phyloP scores from a whole-genome alignment of 148 eudicot species.

The Polygonum maritimum region DNA sequence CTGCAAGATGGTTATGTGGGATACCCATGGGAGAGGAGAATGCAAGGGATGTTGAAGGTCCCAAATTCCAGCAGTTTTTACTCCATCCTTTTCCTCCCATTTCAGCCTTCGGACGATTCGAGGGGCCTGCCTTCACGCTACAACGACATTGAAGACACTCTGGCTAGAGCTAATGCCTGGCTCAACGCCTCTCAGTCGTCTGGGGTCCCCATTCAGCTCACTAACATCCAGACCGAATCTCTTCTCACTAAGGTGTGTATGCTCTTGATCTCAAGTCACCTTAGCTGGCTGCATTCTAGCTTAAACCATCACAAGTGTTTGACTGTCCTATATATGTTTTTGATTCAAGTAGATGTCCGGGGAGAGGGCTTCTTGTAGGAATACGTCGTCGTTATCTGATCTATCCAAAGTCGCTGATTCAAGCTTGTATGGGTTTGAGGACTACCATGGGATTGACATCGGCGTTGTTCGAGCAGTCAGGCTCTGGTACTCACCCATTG shows the following conservation, averaged over 20 bases:
- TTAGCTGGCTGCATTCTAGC: neutral
- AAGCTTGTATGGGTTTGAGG: slow-evolving; percentile 85
- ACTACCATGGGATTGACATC: slow-evolving; percentile 86
- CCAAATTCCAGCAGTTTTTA: slow-evolving; percentile 66
- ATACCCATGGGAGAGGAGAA: slow-evolving; percentile 78
- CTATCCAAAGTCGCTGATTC: slow-evolving; percentile 62
- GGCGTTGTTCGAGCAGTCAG: slow-evolving; percentile 85
- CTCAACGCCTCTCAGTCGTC: slow-evolving; percentile 55
- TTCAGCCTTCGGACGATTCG: slow-evolving; percentile 32
- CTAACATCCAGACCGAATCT: slow-evolving; percentile 77
- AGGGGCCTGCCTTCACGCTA: slow-evolving; percentile 28
- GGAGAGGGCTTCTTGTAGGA: slow-evolving; percentile 67
- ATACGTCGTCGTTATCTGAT: slow-evolving; percentile 62
- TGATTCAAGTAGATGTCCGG: slow-evolving; percentile 55
- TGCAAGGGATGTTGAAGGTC: slow-evolving; percentile 49
- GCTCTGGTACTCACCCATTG: slow-evolving; percentile 84
- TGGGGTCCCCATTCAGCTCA: slow-evolving; percentile 58
- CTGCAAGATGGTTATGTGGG: slow-evolving; percentile 61
- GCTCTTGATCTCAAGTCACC: neutral
- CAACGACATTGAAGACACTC: slow-evolving; percentile 74
- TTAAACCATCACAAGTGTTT: neutral
- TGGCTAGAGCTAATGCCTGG: slow-evolving; percentile 83
- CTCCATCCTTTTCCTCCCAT: slow-evolving; percentile 66
- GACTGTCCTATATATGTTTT: neutral
- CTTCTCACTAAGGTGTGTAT: slow-evolving; percentile 69